Percentiles rank a stretch among this genome's conserved stretches.
These are phyloP conservation scores for Edaphochlamys debaryana DNA, from an alignment of 139 green algal species.

Conservation along the genomic window DNA sequence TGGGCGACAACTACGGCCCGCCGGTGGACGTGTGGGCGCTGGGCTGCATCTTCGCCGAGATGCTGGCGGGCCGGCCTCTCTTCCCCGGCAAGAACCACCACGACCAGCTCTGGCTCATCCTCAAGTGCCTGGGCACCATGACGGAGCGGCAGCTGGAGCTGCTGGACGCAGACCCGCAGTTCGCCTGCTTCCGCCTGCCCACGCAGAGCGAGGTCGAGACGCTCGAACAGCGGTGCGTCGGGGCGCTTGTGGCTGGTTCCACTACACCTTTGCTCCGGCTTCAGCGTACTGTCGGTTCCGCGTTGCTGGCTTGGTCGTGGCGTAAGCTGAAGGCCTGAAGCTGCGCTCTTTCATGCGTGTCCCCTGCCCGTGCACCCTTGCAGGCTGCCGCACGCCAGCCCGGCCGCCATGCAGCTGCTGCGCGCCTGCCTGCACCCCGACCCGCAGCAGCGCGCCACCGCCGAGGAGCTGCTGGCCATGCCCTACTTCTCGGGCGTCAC, in stretches of 20 bases:
- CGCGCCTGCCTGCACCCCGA: slow-evolving; percentile 67
- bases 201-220: slow-evolving; percentile 27
- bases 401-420: slow-evolving; percentile 55
- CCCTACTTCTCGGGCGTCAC: slow-evolving; percentile 63
- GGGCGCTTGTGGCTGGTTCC: background rate
- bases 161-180: slow-evolving; percentile 53
- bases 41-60: slow-evolving; percentile 82
- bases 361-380: background rate
- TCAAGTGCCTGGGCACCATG: slow-evolving; percentile 64
- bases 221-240: slow-evolving; percentile 32
- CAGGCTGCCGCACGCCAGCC: slow-evolving; percentile 47
- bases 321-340: background rate
- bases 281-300: no score
- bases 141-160: slow-evolving; percentile 51
- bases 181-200: slow-evolving; percentile 52
- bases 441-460: slow-evolving; percentile 53
- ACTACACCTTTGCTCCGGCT: no score
- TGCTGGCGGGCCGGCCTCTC: slow-evolving; percentile 72
- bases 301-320: background rate
- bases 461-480: slow-evolving; percentile 61
- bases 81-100: slow-evolving; percentile 84
- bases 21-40: slow-evolving; percentile 79
- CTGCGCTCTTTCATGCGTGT: no score
- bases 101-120: slow-evolving; percentile 64
- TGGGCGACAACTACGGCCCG: slow-evolving; percentile 72